Base-by-base conservation (phyloP, 371 early-diverging fungal species). In the Fennellomyces sp. region DNA sequence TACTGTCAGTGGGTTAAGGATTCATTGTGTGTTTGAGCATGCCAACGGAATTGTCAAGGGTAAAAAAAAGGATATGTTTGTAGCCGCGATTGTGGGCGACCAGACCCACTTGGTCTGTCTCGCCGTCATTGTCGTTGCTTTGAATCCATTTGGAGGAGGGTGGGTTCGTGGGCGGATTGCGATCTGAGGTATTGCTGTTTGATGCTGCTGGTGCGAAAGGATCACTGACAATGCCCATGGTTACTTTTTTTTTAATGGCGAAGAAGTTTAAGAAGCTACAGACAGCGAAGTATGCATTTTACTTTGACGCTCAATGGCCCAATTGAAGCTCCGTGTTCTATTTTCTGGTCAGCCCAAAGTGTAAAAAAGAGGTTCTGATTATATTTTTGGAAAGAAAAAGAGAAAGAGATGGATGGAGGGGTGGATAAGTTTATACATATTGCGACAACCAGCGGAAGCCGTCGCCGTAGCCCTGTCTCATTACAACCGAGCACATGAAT, bases 401-500 rank as follows among this genome's bases (percentile, higher is more conserved):
- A 56, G 36, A 56, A 41, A 42, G 36, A 45, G 26, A 42, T 26
- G 29, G 10, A 10, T 17, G 36, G 31, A n/a, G 17, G 21, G 47
- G 23, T 33, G 27, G 19, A n/a, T 8, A 17, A 56, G 45, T 48
- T 54, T 88, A 91, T 54, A 94, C 89, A 72, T 93, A 94, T 79
- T 92, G 90, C 42, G 93, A 93, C 66, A 94, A 70, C 95, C 95
- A 94, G 65, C 91, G 89, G 90, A 94, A 94, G 81, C 96, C 97
- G 65, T 97, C 98, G 48, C 97, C 97, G 72, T 98, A 98, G 69
- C 98, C 98, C 81, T 94, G 94, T 80, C 93, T 85, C 94, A 94
- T 93, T 33, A 96, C 95, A 29, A 98, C 95, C 26, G 96, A 95
- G 86, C 97, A 96, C 98, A 98, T 98, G 72, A 95, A 98, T 27